Percentiles rank a stretch among this genome's conserved stretches.
Conservation (phyloP, 2,329 filamentous ascomycete species). For the Ambrosiella beaveri region DNA sequence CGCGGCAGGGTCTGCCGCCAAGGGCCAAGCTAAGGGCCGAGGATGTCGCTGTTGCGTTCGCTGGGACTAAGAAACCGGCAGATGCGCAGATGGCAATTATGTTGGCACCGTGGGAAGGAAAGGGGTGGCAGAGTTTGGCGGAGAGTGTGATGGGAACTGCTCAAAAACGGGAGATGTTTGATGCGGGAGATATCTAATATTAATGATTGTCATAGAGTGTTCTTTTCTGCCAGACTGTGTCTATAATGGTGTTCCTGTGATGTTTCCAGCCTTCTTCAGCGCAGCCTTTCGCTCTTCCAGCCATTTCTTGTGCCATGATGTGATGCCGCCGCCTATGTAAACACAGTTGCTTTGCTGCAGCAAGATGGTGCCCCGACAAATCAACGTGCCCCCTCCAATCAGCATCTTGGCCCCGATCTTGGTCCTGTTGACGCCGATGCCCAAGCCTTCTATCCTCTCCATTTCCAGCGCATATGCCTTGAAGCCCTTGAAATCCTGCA, state of each 20-base stretch:
- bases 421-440: slow-evolving; percentile 35
- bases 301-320: slow-evolving; percentile 66
- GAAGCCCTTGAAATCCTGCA: slow-evolving; percentile 63
- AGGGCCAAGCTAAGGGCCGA: slow-evolving; percentile 47
- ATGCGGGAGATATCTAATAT: not conserved
- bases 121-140: slow-evolving; percentile 45
- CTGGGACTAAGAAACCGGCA: slow-evolving; percentile 49
- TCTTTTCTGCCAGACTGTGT: not conserved
- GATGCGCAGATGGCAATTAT: slow-evolving; percentile 66
- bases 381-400: slow-evolving; percentile 43
- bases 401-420: slow-evolving; percentile 70
- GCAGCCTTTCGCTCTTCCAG: slow-evolving; percentile 49
- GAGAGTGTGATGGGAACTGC: slow-evolving; percentile 18
- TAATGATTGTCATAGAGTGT: not conserved
- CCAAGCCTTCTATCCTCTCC: slow-evolving; percentile 44
- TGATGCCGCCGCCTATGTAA: slow-evolving; percentile 78
- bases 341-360: slow-evolving; percentile 50
- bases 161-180: not conserved
- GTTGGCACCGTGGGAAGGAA: slow-evolving; percentile 59
- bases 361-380: slow-evolving; percentile 63
- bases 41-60: slow-evolving; percentile 56
- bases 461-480: slow-evolving; percentile 60
- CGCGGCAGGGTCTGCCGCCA: slow-evolving; percentile 56
- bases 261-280: slow-evolving; percentile 29
- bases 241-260: not conserved